Evolutionary conservation across 2,329 filamentous ascomycete species (phyloP), one percentile per base, ranked within the genome.

Genomic region (Phialocephala sp.): DNA sequence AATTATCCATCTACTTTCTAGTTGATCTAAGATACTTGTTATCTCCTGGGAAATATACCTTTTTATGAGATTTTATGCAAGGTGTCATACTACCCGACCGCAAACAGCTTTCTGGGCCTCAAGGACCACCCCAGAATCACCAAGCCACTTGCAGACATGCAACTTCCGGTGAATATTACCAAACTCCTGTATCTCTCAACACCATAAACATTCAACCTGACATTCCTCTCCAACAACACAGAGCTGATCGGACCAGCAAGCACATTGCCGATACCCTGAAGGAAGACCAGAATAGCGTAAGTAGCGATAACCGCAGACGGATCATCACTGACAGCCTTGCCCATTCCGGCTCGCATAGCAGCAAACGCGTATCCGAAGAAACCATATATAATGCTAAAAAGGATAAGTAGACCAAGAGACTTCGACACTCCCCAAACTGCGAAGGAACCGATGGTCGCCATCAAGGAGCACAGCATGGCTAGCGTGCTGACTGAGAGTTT

Each of bases 361-460:
- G 78, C 82, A 67, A 83, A 86, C 0, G 82, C 83, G 24, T 81
- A 80, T 0, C 81, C 83, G 64, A 87, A 87, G 76, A 87, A 86
- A 4, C 85, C 85, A 71, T 84, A 88, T 0, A 80, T 75, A 2
- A 85, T 71, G 1, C 81, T 79, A 70, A 87, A 88, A 0, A 81
- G 64, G 0, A 83, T 75, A 0, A 87, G 76, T 1, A 82, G 69
- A 0, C 77, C 78, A 1, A 84, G 74, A 0, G 79, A 77, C 4
- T 78, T 77, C 8, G 80, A 80, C 11, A 85, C 68, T 3, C 84
- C 83, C 86, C 85, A 87, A 9, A 87, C 74, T 0, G 84, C 74
- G 39, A 87, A 78, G 0, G 80, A 80, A 0, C 83, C 80, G 0
- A 82, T 66, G 0, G 81, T 80, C 0, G 84, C 82, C 12, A 81